These are phyloP conservation scores for Fusarium sp. DNA, from an alignment of 2,329 filamentous ascomycete genomes.

Conservation along the genomic window DNA sequence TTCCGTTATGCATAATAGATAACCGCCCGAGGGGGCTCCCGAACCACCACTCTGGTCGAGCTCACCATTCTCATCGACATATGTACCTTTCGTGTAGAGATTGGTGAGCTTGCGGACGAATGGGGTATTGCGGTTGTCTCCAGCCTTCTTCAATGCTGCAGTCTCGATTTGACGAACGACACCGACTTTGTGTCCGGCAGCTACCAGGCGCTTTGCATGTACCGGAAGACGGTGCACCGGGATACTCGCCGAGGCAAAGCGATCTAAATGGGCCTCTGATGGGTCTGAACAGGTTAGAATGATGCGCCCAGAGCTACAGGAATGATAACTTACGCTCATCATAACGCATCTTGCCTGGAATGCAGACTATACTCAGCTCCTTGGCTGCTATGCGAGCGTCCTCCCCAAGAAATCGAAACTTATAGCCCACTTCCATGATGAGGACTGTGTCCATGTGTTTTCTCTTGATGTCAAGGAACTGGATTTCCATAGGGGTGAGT, in stretches of 20 bases:
- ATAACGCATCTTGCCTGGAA: conserved; percentile 93
- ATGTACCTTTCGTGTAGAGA: conserved; percentile 97
- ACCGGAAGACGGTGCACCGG: conserved; percentile 91
- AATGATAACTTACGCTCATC: conserved; percentile 75
- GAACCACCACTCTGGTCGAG: conserved; percentile 64
- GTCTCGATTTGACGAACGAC: conserved; percentile 96
- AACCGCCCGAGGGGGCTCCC: conserved; percentile 74
- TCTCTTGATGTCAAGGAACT: conserved; percentile 92
- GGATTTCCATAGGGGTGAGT: conserved; percentile 92
- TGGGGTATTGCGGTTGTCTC: conserved; percentile 91
- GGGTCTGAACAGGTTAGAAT: conserved; percentile 62
- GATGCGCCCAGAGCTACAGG: neutral
- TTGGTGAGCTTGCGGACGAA: conserved; percentile 95
- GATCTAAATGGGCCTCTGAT: conserved; percentile 90
- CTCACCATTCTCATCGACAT: conserved; percentile 91
- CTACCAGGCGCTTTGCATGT: conserved; percentile 91
- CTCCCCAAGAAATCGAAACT: conserved; percentile 96
- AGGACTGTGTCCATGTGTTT: conserved; percentile 90
- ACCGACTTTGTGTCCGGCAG: conserved; percentile 94
- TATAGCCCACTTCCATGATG: conserved; percentile 96
- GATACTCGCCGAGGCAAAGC: conserved; percentile 95
- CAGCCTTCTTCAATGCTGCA: conserved; percentile 92
- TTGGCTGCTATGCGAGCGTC: conserved; percentile 91
- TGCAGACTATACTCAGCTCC: conserved; percentile 93
- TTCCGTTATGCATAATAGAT: conserved; percentile 92